Evolutionary conservation across 1,284 basidiomycete genomes (phyloP).

Genomic region (Rugosomyces carneus): DNA sequence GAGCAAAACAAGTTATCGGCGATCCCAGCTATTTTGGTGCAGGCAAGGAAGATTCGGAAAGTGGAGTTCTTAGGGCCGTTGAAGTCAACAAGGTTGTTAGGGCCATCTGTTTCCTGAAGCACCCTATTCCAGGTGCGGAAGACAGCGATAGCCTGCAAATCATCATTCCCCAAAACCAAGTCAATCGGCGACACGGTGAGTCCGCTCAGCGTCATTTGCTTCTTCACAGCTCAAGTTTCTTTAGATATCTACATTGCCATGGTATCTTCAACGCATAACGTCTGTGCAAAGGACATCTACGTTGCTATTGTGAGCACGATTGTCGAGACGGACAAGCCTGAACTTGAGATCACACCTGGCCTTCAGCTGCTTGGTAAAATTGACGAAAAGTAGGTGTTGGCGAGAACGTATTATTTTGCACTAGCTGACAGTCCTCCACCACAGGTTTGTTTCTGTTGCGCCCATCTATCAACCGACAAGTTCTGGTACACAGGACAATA

Average conservation of each 20-base stretch:
- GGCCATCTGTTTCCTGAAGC: slow-evolving; percentile 97
- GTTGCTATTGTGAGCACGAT: slow-evolving; percentile 98
- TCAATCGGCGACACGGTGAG: slow-evolving; percentile 84
- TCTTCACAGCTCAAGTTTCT: slow-evolving; percentile 6
- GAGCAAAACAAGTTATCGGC: slow-evolving; percentile 96
- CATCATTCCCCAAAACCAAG: slow-evolving; percentile 99
- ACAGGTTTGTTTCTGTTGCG: slow-evolving; percentile 85
- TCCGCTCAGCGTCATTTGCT: slow-evolving; percentile 22
- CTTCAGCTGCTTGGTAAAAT: slow-evolving; percentile 91
- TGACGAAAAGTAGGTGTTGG: slow-evolving; percentile 78
- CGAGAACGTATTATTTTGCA: slow-evolving; percentile 5
- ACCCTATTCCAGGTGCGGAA: slow-evolving; percentile 97
- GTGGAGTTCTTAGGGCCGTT: slow-evolving; percentile 80
- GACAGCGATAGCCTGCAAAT: slow-evolving; percentile 94
- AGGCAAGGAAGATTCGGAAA: slow-evolving; percentile 46
- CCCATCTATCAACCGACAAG: slow-evolving; percentile 89
- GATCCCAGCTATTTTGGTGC: slow-evolving; percentile 97
- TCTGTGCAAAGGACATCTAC: slow-evolving; percentile 92
- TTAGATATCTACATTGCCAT: slow-evolving; percentile 98
- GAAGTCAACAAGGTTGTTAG: slow-evolving; percentile 95
- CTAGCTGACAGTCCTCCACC: neutral
- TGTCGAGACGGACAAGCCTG: slow-evolving; percentile 92
- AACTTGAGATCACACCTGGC: slow-evolving; percentile 89
- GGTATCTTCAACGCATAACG: slow-evolving; percentile 96
- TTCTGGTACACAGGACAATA: slow-evolving; percentile 76